Evolutionary conservation across 352 stramenopile genomes (phyloP).

Genomic region (Phytophthora fragariae): DNA sequence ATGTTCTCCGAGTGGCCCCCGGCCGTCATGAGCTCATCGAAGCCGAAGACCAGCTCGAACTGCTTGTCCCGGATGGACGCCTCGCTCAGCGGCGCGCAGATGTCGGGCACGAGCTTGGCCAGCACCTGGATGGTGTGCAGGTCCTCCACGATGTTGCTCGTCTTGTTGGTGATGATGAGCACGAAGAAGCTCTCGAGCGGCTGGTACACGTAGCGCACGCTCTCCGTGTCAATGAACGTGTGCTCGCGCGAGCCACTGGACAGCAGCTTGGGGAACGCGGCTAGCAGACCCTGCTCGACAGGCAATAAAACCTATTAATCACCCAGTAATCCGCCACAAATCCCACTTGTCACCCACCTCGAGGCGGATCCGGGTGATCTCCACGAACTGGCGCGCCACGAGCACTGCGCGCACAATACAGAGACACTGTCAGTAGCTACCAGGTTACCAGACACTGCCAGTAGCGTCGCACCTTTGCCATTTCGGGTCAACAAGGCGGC

Average conservation of each 20-base stretch:
- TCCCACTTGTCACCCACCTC: slow-evolving; percentile 69
- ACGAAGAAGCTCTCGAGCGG: slow-evolving; percentile 98
- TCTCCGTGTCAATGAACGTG: slow-evolving; percentile 99
- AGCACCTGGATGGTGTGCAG: slow-evolving; percentile 98
- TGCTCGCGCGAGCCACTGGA: slow-evolving; percentile 95
- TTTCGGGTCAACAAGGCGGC: slow-evolving; percentile 94
- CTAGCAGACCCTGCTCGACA: slow-evolving; percentile 90
- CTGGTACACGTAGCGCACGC: slow-evolving; percentile 99
- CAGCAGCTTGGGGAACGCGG: slow-evolving; percentile 99
- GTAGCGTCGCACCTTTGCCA: slow-evolving; percentile 88
- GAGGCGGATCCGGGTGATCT: slow-evolving; percentile 98
- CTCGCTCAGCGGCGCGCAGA: slow-evolving; percentile 94
- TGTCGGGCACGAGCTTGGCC: slow-evolving; percentile 97
- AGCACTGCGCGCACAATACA: slow-evolving; percentile 70
- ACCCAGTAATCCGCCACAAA: slow-evolving; percentile 1
- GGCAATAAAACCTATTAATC: slow-evolving; percentile 4
- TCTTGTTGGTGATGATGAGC: slow-evolving; percentile 99
- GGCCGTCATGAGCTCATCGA: slow-evolving; percentile 98
- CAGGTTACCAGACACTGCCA: neutral
- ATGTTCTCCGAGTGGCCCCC: slow-evolving; percentile 98
- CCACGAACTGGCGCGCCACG: slow-evolving; percentile 98
- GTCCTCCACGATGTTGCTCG: slow-evolving; percentile 99
- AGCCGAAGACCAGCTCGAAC: slow-evolving; percentile 99
- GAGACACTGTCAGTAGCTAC: slow-evolving; percentile 9
- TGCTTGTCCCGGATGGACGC: slow-evolving; percentile 95